Base-by-base conservation (phyloP, 2,329 filamentous ascomycete species). In the Phoma herbarum region DNA sequence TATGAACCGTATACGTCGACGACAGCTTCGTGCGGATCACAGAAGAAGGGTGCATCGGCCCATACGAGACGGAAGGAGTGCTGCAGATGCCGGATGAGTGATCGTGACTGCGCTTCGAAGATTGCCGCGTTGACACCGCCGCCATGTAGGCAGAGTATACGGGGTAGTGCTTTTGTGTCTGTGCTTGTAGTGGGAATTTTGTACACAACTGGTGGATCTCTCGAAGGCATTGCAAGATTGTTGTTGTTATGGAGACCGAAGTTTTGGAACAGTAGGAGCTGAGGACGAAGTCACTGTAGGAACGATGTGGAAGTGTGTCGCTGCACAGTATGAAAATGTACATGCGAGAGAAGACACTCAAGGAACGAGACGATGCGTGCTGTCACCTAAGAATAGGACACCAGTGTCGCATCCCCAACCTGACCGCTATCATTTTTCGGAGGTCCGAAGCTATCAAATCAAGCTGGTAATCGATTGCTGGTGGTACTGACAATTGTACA, bases 81-180 rank as follows among this genome's bases (percentile, higher is more conserved):
- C 43, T 77, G 72, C 0, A 92, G 83, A 52, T 78, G 70, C 45
- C 74, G 71, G 52, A 80, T 78, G 7, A 87, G 75, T 5, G 79
- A 79, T 61, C 90, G 89, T 65, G 87, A 86, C 78, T 93, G 90
- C 11, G 84, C 75, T 60, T 83, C 80, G 79, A 93, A 93, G 73
- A 92, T 86, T 39, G 82, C 72, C n/a, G 84, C 87, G 69, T 90
- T 92, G 63, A 88, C 87, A 60, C 90, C 90, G 68, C 90, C 90
- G 72, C 90, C 90, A 75, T 93, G 90, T n/a, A 93, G 86, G 77
- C 90, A 93, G 66, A 93, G 87, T 65, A 93, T 86, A 59, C 90
- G 88, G 3, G 90, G 90, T 39, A 82, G 71, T 11, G 52, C 44
- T 14, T 42, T 67, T 23, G 72, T 67, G 57, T 73, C 68, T 10